phyloP scores from a whole-genome alignment of 2,329 filamentous ascomycete genomes.

The Neophaeococcomyces aloes region DNA sequence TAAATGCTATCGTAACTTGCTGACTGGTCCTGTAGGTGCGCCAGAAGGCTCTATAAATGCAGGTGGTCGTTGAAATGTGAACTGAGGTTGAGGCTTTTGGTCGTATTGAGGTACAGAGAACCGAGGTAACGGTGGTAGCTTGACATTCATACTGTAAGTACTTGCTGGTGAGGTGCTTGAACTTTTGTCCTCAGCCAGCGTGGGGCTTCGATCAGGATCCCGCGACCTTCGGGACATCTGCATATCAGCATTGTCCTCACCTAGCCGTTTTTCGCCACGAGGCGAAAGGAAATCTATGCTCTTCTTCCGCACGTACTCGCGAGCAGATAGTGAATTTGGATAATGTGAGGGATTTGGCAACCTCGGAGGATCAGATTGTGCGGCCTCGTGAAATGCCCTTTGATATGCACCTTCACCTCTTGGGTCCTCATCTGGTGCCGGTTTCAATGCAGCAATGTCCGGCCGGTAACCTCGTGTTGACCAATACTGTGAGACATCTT shows the following conservation, averaged over 20 bases:
- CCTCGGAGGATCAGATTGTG: conserved; percentile 6
- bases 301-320: conserved; percentile 11
- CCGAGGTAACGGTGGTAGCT: neutral
- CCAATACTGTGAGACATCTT: conserved; percentile 10
- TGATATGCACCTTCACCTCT: conserved; percentile 19
- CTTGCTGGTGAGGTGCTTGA: conserved; percentile 4
- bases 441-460: conserved; percentile 9
- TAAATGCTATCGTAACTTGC: neutral
- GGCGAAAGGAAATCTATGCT: conserved; percentile 7
- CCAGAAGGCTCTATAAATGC: conserved; percentile 4
- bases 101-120: neutral
- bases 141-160: conserved; percentile 2
- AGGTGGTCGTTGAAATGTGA: neutral
- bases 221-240: neutral
- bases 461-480: conserved; percentile 14
- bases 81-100: neutral
- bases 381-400: conserved; percentile 13
- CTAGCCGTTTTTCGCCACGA: conserved; percentile 1
- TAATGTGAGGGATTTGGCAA: conserved; percentile 18
- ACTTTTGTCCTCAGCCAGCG: neutral
- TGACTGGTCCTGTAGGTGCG: conserved; percentile 6
- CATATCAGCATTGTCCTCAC: neutral
- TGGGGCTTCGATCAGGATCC: conserved; percentile 6
- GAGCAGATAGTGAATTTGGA: conserved; percentile 17
- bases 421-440: conserved; percentile 14